phyloP scores from a whole-genome alignment of 352 stramenopile genomes.

The Phytophthora fragariaefolia region DNA sequence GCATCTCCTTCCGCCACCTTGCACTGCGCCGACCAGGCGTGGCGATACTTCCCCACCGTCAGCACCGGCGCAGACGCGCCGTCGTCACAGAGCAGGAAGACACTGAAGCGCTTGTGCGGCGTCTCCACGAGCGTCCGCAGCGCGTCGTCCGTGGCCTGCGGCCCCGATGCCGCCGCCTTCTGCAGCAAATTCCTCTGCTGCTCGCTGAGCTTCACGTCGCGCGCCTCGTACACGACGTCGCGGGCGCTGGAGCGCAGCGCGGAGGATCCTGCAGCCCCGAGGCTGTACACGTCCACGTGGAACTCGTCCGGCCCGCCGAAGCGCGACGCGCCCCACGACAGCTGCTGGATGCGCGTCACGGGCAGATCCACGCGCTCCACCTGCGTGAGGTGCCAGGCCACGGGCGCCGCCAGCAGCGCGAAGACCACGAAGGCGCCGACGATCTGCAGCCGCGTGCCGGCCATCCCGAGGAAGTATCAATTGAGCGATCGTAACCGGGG shows the following conservation, averaged over 20 bases:
- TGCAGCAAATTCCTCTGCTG: conserved; percentile 22
- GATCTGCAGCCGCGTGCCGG: conserved; percentile 76
- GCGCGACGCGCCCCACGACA: conserved; percentile 46
- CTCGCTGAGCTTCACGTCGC: conserved; percentile 9
- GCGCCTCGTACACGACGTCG: conserved; percentile 29
- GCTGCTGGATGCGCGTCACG: conserved; percentile 55
- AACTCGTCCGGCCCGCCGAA: conserved; percentile 30
- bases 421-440: conserved; percentile 80
- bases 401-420: conserved; percentile 59
- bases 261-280: conserved; percentile 9
- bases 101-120: conserved; percentile 35
- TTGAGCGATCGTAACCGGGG: conserved; percentile 9
- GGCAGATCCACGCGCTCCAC: conserved; percentile 71
- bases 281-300: conserved; percentile 35
- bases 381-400: conserved; percentile 73
- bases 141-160: conserved; percentile 32
- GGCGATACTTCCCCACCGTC: conserved; percentile 64
- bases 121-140: conserved; percentile 25
- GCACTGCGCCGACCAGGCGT: conserved; percentile 64
- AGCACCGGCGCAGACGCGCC: conserved; percentile 27
- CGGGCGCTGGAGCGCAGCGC: conserved; percentile 19
- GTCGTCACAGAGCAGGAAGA: conserved; percentile 58
- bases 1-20: conserved; percentile 31
- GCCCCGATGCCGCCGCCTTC: conserved; percentile 1
- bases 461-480: conserved; percentile 47